Conservation (phyloP, 2,329 filamentous ascomycete genomes). For the Cytospora chrysosperma region DNA sequence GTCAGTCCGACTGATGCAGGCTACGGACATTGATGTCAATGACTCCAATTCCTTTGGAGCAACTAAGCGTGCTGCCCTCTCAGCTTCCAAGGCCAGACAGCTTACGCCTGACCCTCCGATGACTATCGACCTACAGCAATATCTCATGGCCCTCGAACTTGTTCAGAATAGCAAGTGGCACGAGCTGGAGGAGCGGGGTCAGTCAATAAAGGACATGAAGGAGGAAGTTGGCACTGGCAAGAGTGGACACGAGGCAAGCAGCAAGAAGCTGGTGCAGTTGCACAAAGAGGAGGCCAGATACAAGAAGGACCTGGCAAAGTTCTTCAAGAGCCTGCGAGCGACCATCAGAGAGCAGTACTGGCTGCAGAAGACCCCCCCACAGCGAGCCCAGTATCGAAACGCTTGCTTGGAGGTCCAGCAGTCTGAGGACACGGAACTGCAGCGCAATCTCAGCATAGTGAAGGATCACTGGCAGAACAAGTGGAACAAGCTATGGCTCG, state of each 20-base stretch:
- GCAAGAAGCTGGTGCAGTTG: neutral
- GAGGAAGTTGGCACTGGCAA: neutral
- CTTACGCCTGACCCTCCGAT: neutral
- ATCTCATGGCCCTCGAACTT: conserved; percentile 4
- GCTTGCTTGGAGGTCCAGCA: neutral
- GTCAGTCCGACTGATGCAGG: conserved; percentile 17
- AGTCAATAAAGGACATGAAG: neutral
- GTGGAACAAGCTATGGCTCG: conserved; percentile 6
- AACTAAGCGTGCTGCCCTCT: neutral
- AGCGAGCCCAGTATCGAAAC: neutral
- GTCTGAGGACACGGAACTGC: neutral
- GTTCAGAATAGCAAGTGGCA: conserved; percentile 2
- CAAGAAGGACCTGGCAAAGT: neutral
- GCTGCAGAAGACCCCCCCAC: neutral
- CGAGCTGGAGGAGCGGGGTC: neutral
- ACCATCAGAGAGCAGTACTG: conserved; percentile 1
- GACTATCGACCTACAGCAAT: conserved; percentile 14
- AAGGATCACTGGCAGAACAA: conserved; percentile 6
- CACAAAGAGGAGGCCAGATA: neutral
- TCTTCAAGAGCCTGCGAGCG: neutral
- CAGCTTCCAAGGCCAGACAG: neutral
- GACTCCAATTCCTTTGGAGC: neutral
- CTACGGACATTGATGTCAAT: conserved; percentile 16
- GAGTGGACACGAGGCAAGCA: neutral
- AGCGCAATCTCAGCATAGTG: conserved; percentile 1